Evolutionary conservation across 2,329 filamentous ascomycete genomes (phyloP).

Genomic region (Verticillium nubilum): DNA sequence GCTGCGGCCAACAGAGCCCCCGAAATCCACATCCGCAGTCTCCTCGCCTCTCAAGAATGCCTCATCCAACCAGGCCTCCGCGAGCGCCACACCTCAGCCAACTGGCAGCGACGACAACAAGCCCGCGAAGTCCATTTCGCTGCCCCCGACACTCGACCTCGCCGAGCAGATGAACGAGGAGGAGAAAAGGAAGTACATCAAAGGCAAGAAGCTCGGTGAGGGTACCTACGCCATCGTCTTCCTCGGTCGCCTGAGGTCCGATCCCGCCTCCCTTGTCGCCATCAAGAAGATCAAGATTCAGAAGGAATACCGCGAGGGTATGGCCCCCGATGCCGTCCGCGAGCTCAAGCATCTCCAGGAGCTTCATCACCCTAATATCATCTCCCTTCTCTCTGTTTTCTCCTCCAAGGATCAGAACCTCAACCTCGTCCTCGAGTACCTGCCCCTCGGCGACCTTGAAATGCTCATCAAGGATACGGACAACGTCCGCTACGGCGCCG

Average conservation of each 20-base stretch:
- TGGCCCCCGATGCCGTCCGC: slow-evolving; percentile 89
- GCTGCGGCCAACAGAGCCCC: slow-evolving; percentile 29
- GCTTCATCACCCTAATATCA: slow-evolving; percentile 91
- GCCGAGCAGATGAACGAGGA: slow-evolving; percentile 79
- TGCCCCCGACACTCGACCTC: slow-evolving; percentile 46
- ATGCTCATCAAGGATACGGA: slow-evolving; percentile 85
- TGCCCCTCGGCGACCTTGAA: slow-evolving; percentile 91
- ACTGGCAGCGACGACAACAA: slow-evolving; percentile 4
- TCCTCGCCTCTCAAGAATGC: slow-evolving; percentile 40
- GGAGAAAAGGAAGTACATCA: slow-evolving; percentile 83
- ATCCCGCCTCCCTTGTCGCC: slow-evolving; percentile 72
- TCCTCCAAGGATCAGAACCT: slow-evolving; percentile 95
- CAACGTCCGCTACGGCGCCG: slow-evolving; percentile 72
- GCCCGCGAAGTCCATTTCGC: slow-evolving; percentile 13
- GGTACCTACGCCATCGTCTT: slow-evolving; percentile 97
- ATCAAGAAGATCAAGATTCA: slow-evolving; percentile 92
- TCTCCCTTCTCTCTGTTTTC: slow-evolving; percentile 87
- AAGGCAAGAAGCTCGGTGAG: slow-evolving; percentile 90
- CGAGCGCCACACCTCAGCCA: slow-evolving; percentile 39
- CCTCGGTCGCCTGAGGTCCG: slow-evolving; percentile 70
- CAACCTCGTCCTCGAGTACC: slow-evolving; percentile 89
- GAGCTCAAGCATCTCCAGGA: slow-evolving; percentile 96
- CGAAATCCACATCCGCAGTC: slow-evolving; percentile 24
- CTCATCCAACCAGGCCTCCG: slow-evolving; percentile 32
- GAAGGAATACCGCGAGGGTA: slow-evolving; percentile 81